A percentile compares a stretch with the other conserved stretches of the same genome.
Evolutionary conservation across 257 asterid genomes (phyloP).

Genomic region (Nicotiana obtusifolia): DNA sequence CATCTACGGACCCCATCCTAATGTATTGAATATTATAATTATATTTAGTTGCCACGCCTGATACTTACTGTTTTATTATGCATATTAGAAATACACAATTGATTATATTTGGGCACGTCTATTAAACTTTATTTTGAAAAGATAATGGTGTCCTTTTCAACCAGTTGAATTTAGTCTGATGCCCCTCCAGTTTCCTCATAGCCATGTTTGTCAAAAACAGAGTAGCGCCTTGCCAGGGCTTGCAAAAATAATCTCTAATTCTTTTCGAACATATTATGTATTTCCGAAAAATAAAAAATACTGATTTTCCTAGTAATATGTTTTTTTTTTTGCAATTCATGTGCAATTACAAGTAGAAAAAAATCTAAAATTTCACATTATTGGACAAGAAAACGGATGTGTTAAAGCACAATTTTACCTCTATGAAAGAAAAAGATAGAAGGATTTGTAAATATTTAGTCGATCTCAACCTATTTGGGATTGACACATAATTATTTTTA

Average conservation of each 20-base stretch:
- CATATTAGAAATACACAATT: constrained; percentile 30
- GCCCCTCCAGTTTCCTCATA: constrained; percentile 3
- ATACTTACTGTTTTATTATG: constrained; percentile 20
- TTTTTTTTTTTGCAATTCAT: not conserved
- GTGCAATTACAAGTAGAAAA: not conserved
- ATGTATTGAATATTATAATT: constrained; percentile 37
- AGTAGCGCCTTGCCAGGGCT: not conserved
- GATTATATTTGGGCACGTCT: constrained; percentile 69
- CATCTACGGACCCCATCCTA: constrained; percentile 10
- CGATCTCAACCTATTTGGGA: too few species aligned
- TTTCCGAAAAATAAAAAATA: not conserved
- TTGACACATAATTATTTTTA: too few species aligned
- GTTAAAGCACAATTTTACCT: not conserved
- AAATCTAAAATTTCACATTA: not conserved
- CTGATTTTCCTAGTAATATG: not conserved
- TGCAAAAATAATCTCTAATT: not conserved
- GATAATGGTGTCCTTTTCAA: constrained; percentile 24
- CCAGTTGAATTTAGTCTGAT: constrained; percentile 12
- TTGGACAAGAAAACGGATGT: not conserved
- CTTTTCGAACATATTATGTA: not conserved
- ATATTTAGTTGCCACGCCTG: constrained; percentile 50
- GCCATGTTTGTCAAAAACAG: constrained; percentile 7
- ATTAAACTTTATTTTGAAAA: constrained; percentile 31
- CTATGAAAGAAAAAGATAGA: too few species aligned
- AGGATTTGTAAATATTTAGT: too few species aligned